These are phyloP conservation scores for Mortierella sp. DNA, from an alignment of 371 early-diverging fungal species.

Conservation along the genomic window DNA sequence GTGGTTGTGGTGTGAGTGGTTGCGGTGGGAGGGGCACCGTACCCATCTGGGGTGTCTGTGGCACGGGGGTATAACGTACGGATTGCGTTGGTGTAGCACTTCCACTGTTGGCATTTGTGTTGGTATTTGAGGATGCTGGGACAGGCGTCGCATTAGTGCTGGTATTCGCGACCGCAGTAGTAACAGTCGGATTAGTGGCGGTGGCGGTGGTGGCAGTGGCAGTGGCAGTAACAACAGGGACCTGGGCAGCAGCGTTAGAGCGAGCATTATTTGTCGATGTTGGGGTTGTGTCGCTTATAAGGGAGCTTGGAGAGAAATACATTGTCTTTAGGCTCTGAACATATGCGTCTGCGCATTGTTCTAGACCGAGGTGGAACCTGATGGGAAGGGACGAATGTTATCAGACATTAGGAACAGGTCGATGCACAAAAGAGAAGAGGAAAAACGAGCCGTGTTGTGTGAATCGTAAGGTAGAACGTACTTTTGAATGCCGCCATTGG, in stretches of 20 bases:
- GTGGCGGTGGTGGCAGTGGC: constrained; percentile 32
- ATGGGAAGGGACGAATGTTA: background rate
- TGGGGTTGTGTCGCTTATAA: constrained; percentile 64
- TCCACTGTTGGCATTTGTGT: constrained; percentile 3
- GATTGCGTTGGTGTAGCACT: constrained; percentile 29
- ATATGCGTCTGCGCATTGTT: constrained; percentile 67
- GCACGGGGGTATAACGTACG: constrained; percentile 50
- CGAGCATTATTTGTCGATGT: constrained; percentile 61
- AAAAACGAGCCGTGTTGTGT: no score
- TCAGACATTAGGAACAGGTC: no score
- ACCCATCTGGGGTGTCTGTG: constrained; percentile 54
- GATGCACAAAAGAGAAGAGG: background rate
- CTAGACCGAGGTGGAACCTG: constrained; percentile 67
- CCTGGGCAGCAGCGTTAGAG: constrained; percentile 55
- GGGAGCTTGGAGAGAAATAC: constrained; percentile 61
- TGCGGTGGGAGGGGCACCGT: constrained; percentile 55
- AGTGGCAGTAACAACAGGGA: no score
- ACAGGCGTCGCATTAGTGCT: constrained; percentile 32
- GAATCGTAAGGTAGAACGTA: constrained; percentile 27
- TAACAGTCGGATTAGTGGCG: background rate
- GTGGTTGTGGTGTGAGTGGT: background rate
- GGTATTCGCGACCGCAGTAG: constrained; percentile 8
- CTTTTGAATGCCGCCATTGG: constrained; percentile 68
- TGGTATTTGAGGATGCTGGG: constrained; percentile 10
- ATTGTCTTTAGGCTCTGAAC: constrained; percentile 63